These are phyloP conservation scores for Penicillium sp. DNA, from an alignment of 2,329 filamentous ascomycete genomes.

Conservation along the genomic window DNA sequence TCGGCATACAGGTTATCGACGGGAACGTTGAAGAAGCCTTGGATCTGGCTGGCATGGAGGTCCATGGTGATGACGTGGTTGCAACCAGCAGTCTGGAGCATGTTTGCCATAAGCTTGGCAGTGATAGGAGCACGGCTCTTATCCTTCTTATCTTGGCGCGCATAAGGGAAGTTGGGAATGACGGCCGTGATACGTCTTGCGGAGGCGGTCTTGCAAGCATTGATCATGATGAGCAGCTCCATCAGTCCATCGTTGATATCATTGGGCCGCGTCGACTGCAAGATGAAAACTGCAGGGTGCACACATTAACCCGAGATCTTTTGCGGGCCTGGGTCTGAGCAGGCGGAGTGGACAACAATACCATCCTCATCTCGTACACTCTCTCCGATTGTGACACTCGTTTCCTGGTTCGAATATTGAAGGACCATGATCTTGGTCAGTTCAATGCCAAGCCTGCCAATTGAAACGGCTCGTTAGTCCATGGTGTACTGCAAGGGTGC, in stretches of 20 bases:
- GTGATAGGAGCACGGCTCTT: slow-evolving; percentile 92
- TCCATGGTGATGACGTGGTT: slow-evolving; percentile 96
- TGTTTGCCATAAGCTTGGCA: slow-evolving; percentile 91
- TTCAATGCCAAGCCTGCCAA: slow-evolving; percentile 59
- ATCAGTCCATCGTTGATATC: slow-evolving; percentile 97
- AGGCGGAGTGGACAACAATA: slow-evolving; percentile 39
- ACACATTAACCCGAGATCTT: too few relatives aligned
- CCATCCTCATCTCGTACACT: slow-evolving; percentile 92
- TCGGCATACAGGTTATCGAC: slow-evolving; percentile 84
- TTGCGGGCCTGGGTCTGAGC: too few relatives aligned
- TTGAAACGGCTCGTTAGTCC: too few relatives aligned
- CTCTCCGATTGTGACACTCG: slow-evolving; percentile 78
- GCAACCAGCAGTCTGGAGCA: slow-evolving; percentile 89
- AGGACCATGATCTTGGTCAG: slow-evolving; percentile 60
- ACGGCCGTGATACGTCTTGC: slow-evolving; percentile 90
- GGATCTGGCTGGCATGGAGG: slow-evolving; percentile 83
- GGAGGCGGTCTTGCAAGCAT: slow-evolving; percentile 77
- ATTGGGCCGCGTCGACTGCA: slow-evolving; percentile 87
- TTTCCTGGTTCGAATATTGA: slow-evolving; percentile 57
- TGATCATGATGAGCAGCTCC: slow-evolving; percentile 97
- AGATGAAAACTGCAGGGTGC: slow-evolving; percentile 80
- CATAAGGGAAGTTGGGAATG: slow-evolving; percentile 92
- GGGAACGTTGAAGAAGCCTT: slow-evolving; percentile 86
- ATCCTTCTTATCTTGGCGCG: slow-evolving; percentile 95
- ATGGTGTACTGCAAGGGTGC: too few relatives aligned